Conservation (phyloP, 192 early-diverging fungal genomes). For the Linnemannia schmuckeri region DNA sequence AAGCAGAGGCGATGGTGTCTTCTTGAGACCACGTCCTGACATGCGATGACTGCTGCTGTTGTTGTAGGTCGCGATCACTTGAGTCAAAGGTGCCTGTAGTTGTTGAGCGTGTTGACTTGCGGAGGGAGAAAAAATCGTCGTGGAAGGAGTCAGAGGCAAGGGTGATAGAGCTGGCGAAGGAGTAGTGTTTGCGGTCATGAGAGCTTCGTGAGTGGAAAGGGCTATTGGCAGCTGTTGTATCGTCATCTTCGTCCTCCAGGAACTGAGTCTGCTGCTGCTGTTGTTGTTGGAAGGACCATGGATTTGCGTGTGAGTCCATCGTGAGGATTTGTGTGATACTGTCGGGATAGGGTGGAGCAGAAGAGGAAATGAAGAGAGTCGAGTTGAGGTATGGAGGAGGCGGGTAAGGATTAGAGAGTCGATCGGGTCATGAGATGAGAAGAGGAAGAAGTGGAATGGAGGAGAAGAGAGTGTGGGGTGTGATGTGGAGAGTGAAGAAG, state of each 20-base stretch:
- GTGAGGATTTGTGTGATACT: neutral
- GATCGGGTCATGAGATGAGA: constrained; percentile 4
- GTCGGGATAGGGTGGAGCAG: neutral
- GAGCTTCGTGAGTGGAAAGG: constrained; percentile 1
- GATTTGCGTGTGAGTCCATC: constrained; percentile 20
- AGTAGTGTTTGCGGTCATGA: constrained; percentile 23
- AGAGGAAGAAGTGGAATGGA: neutral
- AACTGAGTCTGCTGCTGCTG: neutral
- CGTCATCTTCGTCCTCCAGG: constrained; percentile 6
- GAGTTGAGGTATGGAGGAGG: neutral
- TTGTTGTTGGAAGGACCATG: constrained; percentile 34
- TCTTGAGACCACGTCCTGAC: neutral
- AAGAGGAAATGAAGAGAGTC: neutral
- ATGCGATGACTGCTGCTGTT: neutral
- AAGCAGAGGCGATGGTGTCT: neutral
- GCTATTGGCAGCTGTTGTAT: neutral
- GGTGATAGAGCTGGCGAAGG: constrained; percentile 25
- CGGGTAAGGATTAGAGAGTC: neutral
- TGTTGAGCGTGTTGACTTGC: neutral
- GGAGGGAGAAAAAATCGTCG: neutral
- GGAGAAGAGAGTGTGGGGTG: neutral
- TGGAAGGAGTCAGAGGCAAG: constrained; percentile 13
- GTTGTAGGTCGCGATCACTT: neutral
- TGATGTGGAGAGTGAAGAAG: neutral
- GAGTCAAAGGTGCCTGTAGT: neutral